Conservation (phyloP, 2,329 filamentous ascomycete genomes). For the Ilyonectria robusta region DNA sequence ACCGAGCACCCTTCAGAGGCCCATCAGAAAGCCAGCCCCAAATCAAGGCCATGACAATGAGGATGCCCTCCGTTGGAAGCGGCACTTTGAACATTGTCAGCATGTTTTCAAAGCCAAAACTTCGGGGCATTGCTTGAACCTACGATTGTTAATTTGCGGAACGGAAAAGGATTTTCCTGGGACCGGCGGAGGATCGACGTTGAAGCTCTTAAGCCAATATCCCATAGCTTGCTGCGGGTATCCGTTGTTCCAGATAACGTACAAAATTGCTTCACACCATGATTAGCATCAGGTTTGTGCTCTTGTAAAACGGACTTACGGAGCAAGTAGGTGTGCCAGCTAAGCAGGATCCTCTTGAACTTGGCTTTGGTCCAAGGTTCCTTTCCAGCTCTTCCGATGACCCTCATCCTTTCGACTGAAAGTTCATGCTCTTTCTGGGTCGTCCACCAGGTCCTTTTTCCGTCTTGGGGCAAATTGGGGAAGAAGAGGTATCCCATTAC, state of each 20-base stretch:
- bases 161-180: constrained; percentile 32
- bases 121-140: neutral
- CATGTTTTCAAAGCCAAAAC: neutral
- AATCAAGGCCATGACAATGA: constrained; percentile 33
- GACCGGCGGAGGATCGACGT: constrained; percentile 31
- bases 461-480: constrained; percentile 37
- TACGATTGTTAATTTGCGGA: constrained; percentile 34
- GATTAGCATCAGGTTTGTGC: neutral
- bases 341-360: constrained; percentile 28
- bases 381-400: constrained; percentile 36
- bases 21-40: constrained; percentile 43
- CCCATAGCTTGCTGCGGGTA: constrained; percentile 35
- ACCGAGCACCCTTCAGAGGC: constrained; percentile 28
- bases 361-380: constrained; percentile 36
- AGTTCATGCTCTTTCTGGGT: constrained; percentile 35
- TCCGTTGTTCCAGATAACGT: constrained; percentile 39
- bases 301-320: constrained; percentile 9
- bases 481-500: constrained; percentile 33
- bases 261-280: constrained; percentile 23
- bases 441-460: constrained; percentile 38
- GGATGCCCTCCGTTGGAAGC: constrained; percentile 34
- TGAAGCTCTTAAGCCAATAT: constrained; percentile 41
- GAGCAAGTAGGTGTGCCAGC: constrained; percentile 40
- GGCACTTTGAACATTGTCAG: constrained; percentile 21
- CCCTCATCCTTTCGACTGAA: constrained; percentile 30